Percentiles rank a stretch among this genome's conserved stretches.
Evolutionary conservation across 1,139 yeast genomes (phyloP).

Genomic region (Wickerhamomyces sp.): DNA sequence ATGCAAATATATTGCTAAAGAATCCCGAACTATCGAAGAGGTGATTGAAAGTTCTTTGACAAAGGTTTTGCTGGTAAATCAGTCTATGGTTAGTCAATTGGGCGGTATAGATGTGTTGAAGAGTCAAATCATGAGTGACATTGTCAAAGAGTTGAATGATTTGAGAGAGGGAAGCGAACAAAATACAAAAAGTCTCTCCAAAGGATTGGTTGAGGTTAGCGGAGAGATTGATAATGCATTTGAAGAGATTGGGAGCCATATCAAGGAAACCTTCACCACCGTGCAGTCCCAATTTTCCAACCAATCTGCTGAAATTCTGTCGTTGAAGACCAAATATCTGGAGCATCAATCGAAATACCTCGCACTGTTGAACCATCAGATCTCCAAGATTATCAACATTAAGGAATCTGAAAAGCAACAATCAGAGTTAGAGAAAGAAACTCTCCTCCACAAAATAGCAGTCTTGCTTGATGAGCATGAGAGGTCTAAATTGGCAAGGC

Average conservation of each 20-base stretch:
- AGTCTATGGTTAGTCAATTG: conserved; percentile 4
- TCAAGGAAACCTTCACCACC: conserved; percentile 4
- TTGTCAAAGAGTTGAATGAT: conserved; percentile 7
- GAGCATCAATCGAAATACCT: conserved; percentile 13
- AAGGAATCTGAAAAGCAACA: conserved; percentile 8
- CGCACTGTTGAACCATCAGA: conserved; percentile 7
- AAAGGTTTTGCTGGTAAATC: conserved; percentile 2
- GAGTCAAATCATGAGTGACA: conserved; percentile 9
- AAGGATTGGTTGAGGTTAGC: neutral
- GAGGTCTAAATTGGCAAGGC: conserved; percentile 3
- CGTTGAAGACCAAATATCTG: conserved; percentile 10
- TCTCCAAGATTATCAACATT: conserved; percentile 4
- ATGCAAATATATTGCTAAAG: conserved; percentile 3
- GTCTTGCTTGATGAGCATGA: conserved; percentile 10
- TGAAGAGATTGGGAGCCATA: neutral
- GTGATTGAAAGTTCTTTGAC: conserved; percentile 7
- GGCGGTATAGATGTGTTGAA: conserved; percentile 14
- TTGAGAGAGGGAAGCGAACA: neutral
- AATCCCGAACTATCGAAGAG: conserved; percentile 1
- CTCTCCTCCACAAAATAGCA: conserved; percentile 9
- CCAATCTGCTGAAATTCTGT: conserved; percentile 15
- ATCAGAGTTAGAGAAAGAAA: conserved; percentile 3
- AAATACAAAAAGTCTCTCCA: neutral
- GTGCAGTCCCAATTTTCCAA: conserved; percentile 13
- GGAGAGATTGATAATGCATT: neutral